Conservation (phyloP, 805 yeast species). For the Komagataella phaffii region DNA sequence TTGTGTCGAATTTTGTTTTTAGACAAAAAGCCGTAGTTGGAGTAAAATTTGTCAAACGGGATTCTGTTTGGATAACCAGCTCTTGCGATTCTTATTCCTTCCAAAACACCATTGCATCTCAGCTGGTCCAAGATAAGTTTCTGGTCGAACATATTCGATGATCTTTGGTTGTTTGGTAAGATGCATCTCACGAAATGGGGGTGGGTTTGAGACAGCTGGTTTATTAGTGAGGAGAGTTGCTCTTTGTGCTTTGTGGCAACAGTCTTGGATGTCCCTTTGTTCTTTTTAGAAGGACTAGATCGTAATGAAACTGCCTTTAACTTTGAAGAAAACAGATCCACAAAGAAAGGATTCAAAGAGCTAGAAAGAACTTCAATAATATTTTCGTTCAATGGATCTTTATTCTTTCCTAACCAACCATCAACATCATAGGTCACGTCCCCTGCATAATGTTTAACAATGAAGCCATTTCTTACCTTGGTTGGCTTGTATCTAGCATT, state of each 20-base stretch:
- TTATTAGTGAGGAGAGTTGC: slow-evolving; percentile 61
- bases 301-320: slow-evolving; percentile 1
- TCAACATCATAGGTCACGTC: slow-evolving; percentile 87
- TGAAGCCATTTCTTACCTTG: slow-evolving; percentile 63
- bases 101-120: slow-evolving; percentile 94
- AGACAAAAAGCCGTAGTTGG: slow-evolving; percentile 61
- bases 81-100: slow-evolving; percentile 94
- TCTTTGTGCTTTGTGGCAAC: slow-evolving; percentile 84
- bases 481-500: slow-evolving; percentile 43
- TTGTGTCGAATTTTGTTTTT: slow-evolving; percentile 19
- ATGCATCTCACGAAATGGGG: slow-evolving; percentile 98
- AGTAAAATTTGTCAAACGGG: slow-evolving; percentile 66
- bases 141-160: slow-evolving; percentile 60
- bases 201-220: slow-evolving; percentile 63
- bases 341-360: slow-evolving; percentile 45
- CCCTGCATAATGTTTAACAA: slow-evolving; percentile 89
- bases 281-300: slow-evolving; percentile 7
- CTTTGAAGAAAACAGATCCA: slow-evolving; percentile 32
- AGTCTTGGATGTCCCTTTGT: slow-evolving; percentile 42
- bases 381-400: slow-evolving; percentile 80
- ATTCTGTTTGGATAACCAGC: slow-evolving; percentile 95
- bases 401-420: slow-evolving; percentile 90
- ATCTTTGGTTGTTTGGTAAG: slow-evolving; percentile 71
- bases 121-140: slow-evolving; percentile 74
- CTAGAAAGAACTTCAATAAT: slow-evolving; percentile 37